Evolutionary conservation across 768 basidiomycete species (phyloP), one percentile per base, ranked within the genome.

Genomic region (Amanita pseudoporphyria): DNA sequence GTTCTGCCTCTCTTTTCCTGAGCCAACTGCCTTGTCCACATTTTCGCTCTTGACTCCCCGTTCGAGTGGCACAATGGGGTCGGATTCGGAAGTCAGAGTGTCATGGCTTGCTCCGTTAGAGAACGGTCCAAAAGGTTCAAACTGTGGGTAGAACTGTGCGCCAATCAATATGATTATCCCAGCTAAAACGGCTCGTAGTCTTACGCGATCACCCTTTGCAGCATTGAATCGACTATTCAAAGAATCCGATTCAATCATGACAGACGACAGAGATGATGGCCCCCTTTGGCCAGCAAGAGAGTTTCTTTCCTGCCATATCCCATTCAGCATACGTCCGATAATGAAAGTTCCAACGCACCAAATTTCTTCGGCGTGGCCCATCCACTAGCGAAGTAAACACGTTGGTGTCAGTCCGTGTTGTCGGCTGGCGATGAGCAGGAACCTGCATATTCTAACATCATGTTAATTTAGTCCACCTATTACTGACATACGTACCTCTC

Each of bases 401-500:
- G n/a, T 43, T 43, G 7, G 41, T 24, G 26, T 28, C 26, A 28
- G 7, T 7, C 26, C 26, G 26, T 16, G 14, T 26, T 3, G n/a
- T 31, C 7, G 7, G 41, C 7, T 9, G 14, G 9, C 22, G 36
- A 9, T n/a, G 33, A 26, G n/a, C n/a, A 5, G 38, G 38, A 28
- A 36, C 16, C 32, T 48, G 22, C 18, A 37, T 35, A 24, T 50
- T 32, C 44, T 42, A 30, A 6, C 6, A 19, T 47, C 26, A 3
- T 38, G 48, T 37, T 33, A 26, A 31, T 31, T 31, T 36, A 45
- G 47, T 13, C 24, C 16, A 31, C 32, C 41, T 28, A 3, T 19
- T 9, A 36, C 13, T 30, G 2, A n/a, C 16, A 19, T 9, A 16
- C 56, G 16, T 54, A 69, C 67, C 56, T 69, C 60, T 32, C 57